Conservation (phyloP, 2,329 filamentous ascomycete genomes). For the Trichoderma cornu-damae region DNA sequence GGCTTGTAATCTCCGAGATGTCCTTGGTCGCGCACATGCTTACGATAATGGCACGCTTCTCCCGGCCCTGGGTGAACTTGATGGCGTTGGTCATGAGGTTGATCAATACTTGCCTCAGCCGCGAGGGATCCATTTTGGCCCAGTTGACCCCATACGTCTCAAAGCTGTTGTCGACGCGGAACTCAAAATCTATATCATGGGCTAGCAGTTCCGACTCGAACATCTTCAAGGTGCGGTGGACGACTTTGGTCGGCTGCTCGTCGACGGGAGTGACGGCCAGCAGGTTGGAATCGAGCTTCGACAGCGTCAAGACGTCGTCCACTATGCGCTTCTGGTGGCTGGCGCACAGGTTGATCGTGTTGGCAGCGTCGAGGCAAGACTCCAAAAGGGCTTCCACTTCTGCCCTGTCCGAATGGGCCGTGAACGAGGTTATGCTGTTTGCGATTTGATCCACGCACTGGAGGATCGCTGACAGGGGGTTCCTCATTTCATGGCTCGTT, state of each 20-base stretch:
- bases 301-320: slow-evolving; percentile 61
- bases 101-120: slow-evolving; percentile 69
- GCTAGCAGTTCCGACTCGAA: slow-evolving; percentile 70
- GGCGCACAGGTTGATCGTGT: slow-evolving; percentile 74
- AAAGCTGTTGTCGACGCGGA: slow-evolving; percentile 64
- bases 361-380: slow-evolving; percentile 65
- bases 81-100: slow-evolving; percentile 67
- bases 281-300: slow-evolving; percentile 66
- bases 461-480: slow-evolving; percentile 67
- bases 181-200: slow-evolving; percentile 66
- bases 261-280: slow-evolving; percentile 66
- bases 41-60: slow-evolving; percentile 56
- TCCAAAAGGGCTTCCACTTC: slow-evolving; percentile 48
- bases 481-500: slow-evolving; percentile 71
- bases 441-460: slow-evolving; percentile 72
- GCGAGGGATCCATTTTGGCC: slow-evolving; percentile 70
- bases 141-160: slow-evolving; percentile 60
- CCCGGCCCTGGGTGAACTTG: slow-evolving; percentile 59
- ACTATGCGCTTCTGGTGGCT: slow-evolving; percentile 72
- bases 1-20: slow-evolving; percentile 38
- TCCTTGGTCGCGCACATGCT: slow-evolving; percentile 59
- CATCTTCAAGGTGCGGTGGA: slow-evolving; percentile 68
- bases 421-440: slow-evolving; percentile 44
- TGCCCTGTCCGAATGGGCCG: slow-evolving; percentile 34
- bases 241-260: slow-evolving; percentile 62